These are phyloP conservation scores for Geranium rotundifolium DNA, from an alignment of 345 rosid species.

Conservation along the genomic window DNA sequence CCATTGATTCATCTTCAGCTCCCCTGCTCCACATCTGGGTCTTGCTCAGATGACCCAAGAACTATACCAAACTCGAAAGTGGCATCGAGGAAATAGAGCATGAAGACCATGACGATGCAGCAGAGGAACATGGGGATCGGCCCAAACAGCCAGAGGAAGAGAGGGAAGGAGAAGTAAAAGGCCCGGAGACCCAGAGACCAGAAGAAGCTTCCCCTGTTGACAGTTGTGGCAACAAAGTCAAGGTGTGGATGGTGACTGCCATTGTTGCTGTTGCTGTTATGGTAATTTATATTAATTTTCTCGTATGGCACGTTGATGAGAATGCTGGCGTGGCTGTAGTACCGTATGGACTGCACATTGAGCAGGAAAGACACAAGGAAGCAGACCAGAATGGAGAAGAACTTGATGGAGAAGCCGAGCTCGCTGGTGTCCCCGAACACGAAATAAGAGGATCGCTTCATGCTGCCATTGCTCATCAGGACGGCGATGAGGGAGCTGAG, in stretches of 20 bases:
- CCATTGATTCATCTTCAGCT: no score
- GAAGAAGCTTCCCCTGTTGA: not conserved
- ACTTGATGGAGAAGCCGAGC: slow-evolving; percentile 30
- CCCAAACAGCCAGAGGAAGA: slow-evolving; percentile 26
- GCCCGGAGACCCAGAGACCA: not conserved
- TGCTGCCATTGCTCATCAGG: slow-evolving; percentile 33
- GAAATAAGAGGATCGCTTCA: slow-evolving; percentile 23
- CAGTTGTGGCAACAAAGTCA: not conserved
- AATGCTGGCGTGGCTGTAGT: slow-evolving; percentile 70
- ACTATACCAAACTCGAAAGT: not conserved
- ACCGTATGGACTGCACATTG: slow-evolving; percentile 69
- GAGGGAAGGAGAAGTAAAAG: not conserved
- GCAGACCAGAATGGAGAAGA: slow-evolving; percentile 53
- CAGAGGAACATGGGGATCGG: slow-evolving; percentile 30
- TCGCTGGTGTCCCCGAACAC: slow-evolving; percentile 20
- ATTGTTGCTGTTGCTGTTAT: not conserved
- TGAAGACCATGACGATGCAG: slow-evolving; percentile 27
- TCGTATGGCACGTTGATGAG: slow-evolving; percentile 64
- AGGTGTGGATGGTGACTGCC: slow-evolving; percentile 1
- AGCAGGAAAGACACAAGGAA: slow-evolving; percentile 58
- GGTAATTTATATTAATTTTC: slow-evolving; percentile 13
- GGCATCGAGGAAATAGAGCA: slow-evolving; percentile 11
- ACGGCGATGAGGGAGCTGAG: slow-evolving; percentile 66
- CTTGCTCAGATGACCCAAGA: not conserved
- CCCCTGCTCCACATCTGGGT: not conserved